Percentiles rank a stretch among this genome's conserved stretches.
phyloP scores from a whole-genome alignment of 169 alveolate genomes.

The Ichthyophthirius multifiliis region DNA sequence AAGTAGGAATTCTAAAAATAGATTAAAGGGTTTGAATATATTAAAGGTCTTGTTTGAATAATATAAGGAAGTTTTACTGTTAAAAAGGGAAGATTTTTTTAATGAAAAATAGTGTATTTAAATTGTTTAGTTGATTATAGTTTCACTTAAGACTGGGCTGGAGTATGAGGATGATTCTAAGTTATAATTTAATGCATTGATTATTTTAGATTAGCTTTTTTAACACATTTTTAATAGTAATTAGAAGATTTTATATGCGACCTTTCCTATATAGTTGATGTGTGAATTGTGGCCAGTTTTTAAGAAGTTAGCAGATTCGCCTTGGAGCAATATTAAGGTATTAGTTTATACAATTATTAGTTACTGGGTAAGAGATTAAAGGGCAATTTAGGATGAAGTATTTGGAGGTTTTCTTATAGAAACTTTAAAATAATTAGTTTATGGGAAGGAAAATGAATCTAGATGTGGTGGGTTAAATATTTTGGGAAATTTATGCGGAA shows the following conservation, averaged over 20 bases:
- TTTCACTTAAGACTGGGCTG: neutral
- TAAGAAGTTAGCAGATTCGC: slow-evolving; percentile 27
- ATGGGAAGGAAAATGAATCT: slow-evolving; percentile 50
- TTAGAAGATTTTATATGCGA: neutral
- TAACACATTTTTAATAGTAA: slow-evolving; percentile 50
- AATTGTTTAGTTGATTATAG: neutral
- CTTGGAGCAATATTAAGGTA: slow-evolving; percentile 59
- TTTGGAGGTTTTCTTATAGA: neutral
- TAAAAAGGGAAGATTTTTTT: too few species aligned
- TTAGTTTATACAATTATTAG: slow-evolving; percentile 57
- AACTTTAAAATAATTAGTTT: slow-evolving; percentile 11
- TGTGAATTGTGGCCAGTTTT: slow-evolving; percentile 54
- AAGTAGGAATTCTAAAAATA: neutral
- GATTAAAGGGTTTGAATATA: neutral
- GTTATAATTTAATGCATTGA: slow-evolving; percentile 48
- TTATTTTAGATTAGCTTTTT: slow-evolving; percentile 45
- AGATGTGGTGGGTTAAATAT: slow-evolving; percentile 63
- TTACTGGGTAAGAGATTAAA: neutral
- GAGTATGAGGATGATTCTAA: slow-evolving; percentile 27
- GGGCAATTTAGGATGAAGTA: neutral
- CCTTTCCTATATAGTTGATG: too few species aligned
- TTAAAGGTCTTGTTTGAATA: neutral
- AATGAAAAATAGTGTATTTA: too few species aligned
- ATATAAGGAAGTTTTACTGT: neutral
- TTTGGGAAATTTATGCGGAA: slow-evolving; percentile 57